Base-by-base conservation (phyloP, 495 filamentous ascomycete genomes). In the Glonium stellatum region DNA sequence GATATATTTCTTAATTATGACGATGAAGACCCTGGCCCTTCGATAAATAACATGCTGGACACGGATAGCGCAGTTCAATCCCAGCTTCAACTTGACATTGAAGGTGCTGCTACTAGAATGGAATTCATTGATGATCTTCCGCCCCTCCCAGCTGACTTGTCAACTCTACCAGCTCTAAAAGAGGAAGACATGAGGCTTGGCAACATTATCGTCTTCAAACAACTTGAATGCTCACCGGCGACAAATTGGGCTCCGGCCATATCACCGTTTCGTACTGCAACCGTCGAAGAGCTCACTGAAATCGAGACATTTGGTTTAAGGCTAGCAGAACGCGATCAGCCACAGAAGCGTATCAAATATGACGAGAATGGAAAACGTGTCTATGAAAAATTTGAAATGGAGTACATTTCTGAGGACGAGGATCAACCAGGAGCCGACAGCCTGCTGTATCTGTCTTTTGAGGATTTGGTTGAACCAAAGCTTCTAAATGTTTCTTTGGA, bases 201-300 rank as follows among this genome's bases (percentile, higher is more conserved):
- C 11, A 83, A 87, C 69, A 76, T 92, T 37, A 83, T 98, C 61
- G 84, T 86, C 1, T 98, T 88, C 80, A 89, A 87, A 64, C 80
- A 89, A 57, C 77, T 89, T 55, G 78, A 84, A 27, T 80, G 91
- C 67, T 90, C 87, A 34, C 84, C 82, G 57, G 82, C 77, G 12
- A 89, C 86, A 9, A 86, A 82, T 25, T 95, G 89, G 87, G 80
- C 88, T 56, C 92, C 92, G 0, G 79, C 78, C 56, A 75, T 95
- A 42, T 83, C 82, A 1, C 79, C 78, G 1, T 85, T 84, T 65
- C 77, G 83, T 13, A 87, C 87, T 0, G 89, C 87, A 3, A 73
- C 84, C 25, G 75, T 95, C 4, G 73, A 78, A 67, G 69, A 9
- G 65, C 77, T 15, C 70, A 80, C 39, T 11, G 39, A 44, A 44